These are phyloP conservation scores for Clausena lansium DNA, from an alignment of 345 rosid species.

Conservation along the genomic window DNA sequence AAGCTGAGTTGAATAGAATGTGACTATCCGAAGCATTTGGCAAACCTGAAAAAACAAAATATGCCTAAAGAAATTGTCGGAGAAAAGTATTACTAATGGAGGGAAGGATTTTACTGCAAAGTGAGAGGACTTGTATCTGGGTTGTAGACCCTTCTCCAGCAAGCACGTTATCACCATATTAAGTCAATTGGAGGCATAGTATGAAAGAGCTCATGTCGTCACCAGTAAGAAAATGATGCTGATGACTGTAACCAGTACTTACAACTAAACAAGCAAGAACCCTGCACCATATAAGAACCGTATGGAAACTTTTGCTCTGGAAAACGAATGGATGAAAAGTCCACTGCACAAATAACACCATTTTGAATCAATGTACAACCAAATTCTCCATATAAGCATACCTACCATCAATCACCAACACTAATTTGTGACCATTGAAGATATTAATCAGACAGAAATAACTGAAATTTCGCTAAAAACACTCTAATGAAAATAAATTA, in stretches of 20 bases:
- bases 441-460: neutral
- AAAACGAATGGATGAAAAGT: constrained; percentile 73
- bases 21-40: constrained; percentile 66
- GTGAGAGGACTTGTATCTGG: neutral
- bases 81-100: neutral
- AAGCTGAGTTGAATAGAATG: constrained; percentile 85
- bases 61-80: constrained; percentile 10
- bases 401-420: neutral
- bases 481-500: neutral
- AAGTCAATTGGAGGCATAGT: neutral
- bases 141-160: neutral
- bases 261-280: constrained; percentile 76
- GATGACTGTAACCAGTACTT: constrained; percentile 27
- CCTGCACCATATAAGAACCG: constrained; percentile 82
- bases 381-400: neutral
- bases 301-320: constrained; percentile 67
- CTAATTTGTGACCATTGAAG: neutral
- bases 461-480: neutral
- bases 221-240: neutral
- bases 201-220: neutral
- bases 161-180: neutral
- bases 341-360: constrained; percentile 50
- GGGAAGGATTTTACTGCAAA: neutral
- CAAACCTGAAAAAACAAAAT: constrained; percentile 44
- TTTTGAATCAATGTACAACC: constrained; percentile 3